Percentiles rank a stretch among this genome's conserved stretches.
Conservation (phyloP, 2,329 filamentous ascomycete genomes). For the Ascochyta rabiei region DNA sequence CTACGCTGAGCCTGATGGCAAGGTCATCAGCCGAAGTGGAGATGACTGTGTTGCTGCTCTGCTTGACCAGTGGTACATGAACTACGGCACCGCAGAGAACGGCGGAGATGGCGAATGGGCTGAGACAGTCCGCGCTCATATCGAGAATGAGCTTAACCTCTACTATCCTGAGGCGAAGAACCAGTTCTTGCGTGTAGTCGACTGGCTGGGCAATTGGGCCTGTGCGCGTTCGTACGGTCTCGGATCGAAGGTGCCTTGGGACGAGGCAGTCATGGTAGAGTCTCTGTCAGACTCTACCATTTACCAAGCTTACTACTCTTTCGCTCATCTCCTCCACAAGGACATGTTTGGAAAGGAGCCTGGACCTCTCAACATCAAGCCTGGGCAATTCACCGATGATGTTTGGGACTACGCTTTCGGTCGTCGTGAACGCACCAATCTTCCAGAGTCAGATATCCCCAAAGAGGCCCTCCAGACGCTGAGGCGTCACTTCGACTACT, state of each 20-base stretch:
- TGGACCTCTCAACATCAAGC: slow-evolving; percentile 58
- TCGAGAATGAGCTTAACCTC: slow-evolving; percentile 71
- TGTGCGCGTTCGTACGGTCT: slow-evolving; percentile 90
- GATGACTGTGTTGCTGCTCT: slow-evolving; percentile 93
- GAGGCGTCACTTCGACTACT: slow-evolving; percentile 94
- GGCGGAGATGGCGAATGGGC: slow-evolving; percentile 82
- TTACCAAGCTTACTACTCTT: slow-evolving; percentile 77
- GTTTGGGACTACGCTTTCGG: slow-evolving; percentile 97
- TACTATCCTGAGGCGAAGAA: slow-evolving; percentile 67
- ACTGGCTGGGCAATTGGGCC: slow-evolving; percentile 88
- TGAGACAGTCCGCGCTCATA: slow-evolving; percentile 60
- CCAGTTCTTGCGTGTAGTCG: slow-evolving; percentile 79
- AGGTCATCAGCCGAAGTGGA: slow-evolving; percentile 85
- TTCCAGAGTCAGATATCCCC: slow-evolving; percentile 74
- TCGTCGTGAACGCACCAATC: slow-evolving; percentile 71
- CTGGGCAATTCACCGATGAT: slow-evolving; percentile 91
- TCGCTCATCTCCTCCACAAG: slow-evolving; percentile 71
- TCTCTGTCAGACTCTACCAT: slow-evolving; percentile 89
- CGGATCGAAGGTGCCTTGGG: slow-evolving; percentile 94
- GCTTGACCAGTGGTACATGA: slow-evolving; percentile 97
- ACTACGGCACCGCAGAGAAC: slow-evolving; percentile 72
- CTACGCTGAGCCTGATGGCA: slow-evolving; percentile 89
- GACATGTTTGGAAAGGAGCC: slow-evolving; percentile 78
- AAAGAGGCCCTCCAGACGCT: slow-evolving; percentile 76
- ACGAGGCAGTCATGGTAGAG: slow-evolving; percentile 88